phyloP scores from a whole-genome alignment of 495 filamentous ascomycete genomes.

The Podospora didyma region DNA sequence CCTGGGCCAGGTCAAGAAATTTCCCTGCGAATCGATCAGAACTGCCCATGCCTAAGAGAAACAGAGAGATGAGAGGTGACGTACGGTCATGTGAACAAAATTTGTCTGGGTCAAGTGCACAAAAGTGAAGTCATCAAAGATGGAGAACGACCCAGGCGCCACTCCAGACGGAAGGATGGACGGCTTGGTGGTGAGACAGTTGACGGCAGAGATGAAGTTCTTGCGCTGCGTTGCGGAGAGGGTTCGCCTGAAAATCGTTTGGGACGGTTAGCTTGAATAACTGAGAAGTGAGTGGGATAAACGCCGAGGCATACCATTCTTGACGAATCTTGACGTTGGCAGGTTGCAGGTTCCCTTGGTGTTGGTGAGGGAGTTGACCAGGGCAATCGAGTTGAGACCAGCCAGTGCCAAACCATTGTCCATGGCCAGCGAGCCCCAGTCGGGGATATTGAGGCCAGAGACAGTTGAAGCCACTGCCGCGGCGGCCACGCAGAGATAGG shows the following conservation, averaged over 20 bases:
- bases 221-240: slow-evolving; percentile 48
- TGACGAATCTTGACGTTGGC: slow-evolving; percentile 25
- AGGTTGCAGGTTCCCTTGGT: slow-evolving; percentile 14
- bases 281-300: not conserved
- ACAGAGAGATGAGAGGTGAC: not conserved
- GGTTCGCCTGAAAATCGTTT: slow-evolving; percentile 35
- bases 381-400: slow-evolving; percentile 18
- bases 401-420: slow-evolving; percentile 22
- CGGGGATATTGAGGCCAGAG: not conserved
- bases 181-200: slow-evolving; percentile 55
- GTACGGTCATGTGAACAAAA: slow-evolving; percentile 55
- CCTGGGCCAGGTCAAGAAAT: slow-evolving; percentile 69
- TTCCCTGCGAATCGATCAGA: slow-evolving; percentile 34
- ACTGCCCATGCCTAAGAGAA: not conserved
- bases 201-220: slow-evolving; percentile 60
- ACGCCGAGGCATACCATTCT: slow-evolving; percentile 20
- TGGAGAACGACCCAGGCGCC: slow-evolving; percentile 20
- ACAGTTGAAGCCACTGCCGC: no score
- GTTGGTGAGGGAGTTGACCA: slow-evolving; percentile 13
- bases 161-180: slow-evolving; percentile 32
- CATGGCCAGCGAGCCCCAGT: slow-evolving; percentile 17
- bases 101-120: slow-evolving; percentile 61
- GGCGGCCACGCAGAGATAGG: no score
- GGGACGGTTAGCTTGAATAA: not conserved
- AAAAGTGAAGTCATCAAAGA: slow-evolving; percentile 66